Base-by-base conservation (phyloP, 2,329 filamentous ascomycete genomes). In the Colletotrichum caudatum region DNA sequence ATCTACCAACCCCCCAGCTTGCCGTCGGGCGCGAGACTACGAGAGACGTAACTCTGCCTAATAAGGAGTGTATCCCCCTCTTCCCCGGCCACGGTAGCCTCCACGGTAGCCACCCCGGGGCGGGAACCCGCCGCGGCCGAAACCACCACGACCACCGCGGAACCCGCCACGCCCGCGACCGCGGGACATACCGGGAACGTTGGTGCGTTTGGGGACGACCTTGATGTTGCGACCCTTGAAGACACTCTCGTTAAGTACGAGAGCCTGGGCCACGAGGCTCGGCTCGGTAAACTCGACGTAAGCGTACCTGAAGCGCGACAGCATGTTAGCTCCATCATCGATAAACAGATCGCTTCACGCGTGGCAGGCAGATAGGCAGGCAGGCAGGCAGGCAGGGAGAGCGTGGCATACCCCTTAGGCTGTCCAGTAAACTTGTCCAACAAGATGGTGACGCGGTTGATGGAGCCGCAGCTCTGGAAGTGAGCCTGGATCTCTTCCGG, bases 271-370 rank as follows among this genome's bases (percentile, higher is more conserved):
- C 74, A 99, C 95, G 73, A 98, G 87, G 82, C 90, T 95, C 60
- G 96, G 94, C 84, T 98, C 96, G 72, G 94, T 92, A 80, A 99
- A 99, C 84, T 99, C 96, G 78, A 99, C 96, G 84, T 99, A 99
- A 79, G 96, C 96, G 84, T 99, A 99, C 75, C 95, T 98, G 83
- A 67, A 75, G 58, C 20, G 23, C 20, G 26, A 33, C 5, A 18
- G 23, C n/a, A 29, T 23, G 54, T 69, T 60, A 66, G 62, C 23
- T 46, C 20, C n/a, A 4, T 16, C 2, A 20, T 5, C 37, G 35
- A n/a, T 35, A 7, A 14, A 20, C 9, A 26, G 6, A 20, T 7
- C 1, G 39, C 18, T 16, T 29, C 41, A 53, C 35, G 16, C 5
- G n/a, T 35, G 39, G 20, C 3, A 29, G 29, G 29, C 29, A 29